phyloP scores from a whole-genome alignment of 1,139 yeast species.

The Taphrina deformans region DNA sequence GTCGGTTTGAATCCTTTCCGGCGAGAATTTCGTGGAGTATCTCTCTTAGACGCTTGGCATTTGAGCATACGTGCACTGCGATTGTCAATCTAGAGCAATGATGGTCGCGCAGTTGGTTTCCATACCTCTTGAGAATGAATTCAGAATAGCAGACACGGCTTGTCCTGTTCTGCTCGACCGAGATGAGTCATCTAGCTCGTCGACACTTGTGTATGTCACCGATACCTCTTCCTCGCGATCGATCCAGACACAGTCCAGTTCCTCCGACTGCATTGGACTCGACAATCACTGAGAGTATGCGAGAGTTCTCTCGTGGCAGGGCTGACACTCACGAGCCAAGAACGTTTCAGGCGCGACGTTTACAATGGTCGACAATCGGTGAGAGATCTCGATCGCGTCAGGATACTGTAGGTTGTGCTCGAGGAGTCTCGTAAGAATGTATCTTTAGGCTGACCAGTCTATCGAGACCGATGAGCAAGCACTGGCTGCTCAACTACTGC shows the following conservation, averaged over 20 bases:
- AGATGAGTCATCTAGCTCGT: not conserved
- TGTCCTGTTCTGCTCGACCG: not conserved
- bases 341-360: not conserved
- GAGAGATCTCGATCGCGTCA: not conserved
- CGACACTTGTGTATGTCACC: not conserved
- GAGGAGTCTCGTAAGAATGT: not conserved
- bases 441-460: not conserved
- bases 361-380: not conserved
- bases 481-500: not conserved
- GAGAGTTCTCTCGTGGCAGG: not conserved
- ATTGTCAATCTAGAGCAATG: no score
- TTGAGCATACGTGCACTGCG: not conserved
- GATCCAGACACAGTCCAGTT: constrained; percentile 3
- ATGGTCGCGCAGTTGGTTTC: no score
- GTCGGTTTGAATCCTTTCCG: not conserved
- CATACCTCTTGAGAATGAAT: not conserved
- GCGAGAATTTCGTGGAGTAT: not conserved
- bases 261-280: not conserved
- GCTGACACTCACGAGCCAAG: not conserved
- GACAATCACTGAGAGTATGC: not conserved
- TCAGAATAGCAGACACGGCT: not conserved
- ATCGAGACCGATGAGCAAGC: not conserved
- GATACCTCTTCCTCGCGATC: not conserved
- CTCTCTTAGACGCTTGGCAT: not conserved
- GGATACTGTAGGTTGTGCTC: not conserved